A percentile compares a stretch with the other conserved stretches of the same genome.
These are phyloP conservation scores for Phytopythium chamaehyphon DNA, from an alignment of 352 stramenopile species.

Conservation along the genomic window DNA sequence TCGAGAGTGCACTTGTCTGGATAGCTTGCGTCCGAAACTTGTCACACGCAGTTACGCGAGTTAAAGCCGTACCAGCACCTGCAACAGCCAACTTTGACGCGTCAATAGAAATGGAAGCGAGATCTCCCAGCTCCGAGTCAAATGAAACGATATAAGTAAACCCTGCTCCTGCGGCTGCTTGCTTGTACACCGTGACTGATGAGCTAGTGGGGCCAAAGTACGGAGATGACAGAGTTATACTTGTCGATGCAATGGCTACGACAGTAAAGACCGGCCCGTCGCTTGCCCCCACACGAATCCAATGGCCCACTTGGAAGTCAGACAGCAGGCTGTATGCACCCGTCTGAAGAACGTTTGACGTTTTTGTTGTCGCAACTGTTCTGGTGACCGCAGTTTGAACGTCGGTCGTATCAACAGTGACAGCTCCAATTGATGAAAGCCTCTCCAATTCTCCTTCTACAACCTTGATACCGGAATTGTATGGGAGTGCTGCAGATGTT, in stretches of 20 bases:
- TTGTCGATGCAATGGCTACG: slow-evolving; percentile 44
- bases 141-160: slow-evolving; percentile 77
- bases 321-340: slow-evolving; percentile 41
- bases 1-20: slow-evolving; percentile 36
- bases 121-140: slow-evolving; percentile 69
- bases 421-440: slow-evolving; percentile 72
- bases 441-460: slow-evolving; percentile 79
- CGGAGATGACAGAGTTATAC: slow-evolving; percentile 84
- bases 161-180: slow-evolving; percentile 36
- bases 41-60: slow-evolving; percentile 82
- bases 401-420: slow-evolving; percentile 89
- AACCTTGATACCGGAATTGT: slow-evolving; percentile 75
- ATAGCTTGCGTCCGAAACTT: slow-evolving; percentile 76
- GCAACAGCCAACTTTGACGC: slow-evolving; percentile 35
- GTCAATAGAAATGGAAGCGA: slow-evolving; percentile 53
- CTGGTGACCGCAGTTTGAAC: slow-evolving; percentile 60
- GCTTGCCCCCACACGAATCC: slow-evolving; percentile 87
- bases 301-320: slow-evolving; percentile 83
- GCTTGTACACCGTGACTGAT: slow-evolving; percentile 79
- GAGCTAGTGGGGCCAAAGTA: slow-evolving; percentile 64
- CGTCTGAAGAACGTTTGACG: slow-evolving; percentile 66
- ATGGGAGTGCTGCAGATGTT: slow-evolving; percentile 45
- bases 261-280: slow-evolving; percentile 88
- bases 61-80: slow-evolving; percentile 8
- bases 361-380: slow-evolving; percentile 72